Base-by-base conservation (phyloP, 345 rosid species). In the Boechera stricta region DNA sequence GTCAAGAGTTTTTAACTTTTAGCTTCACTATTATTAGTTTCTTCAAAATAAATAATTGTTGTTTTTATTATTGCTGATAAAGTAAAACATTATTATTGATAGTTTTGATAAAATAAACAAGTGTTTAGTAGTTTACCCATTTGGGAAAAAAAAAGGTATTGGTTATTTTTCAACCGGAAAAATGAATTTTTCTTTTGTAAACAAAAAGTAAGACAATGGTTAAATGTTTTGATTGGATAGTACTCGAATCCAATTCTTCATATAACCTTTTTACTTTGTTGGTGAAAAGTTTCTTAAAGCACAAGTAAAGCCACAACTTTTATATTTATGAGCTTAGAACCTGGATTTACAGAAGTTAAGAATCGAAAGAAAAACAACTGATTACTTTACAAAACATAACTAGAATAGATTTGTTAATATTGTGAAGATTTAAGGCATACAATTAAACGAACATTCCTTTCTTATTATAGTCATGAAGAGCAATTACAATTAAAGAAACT, bases 401-500 rank as follows among this genome's bases (percentile, higher is more conserved):
- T 21, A 49, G 21, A 35, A 49, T 12, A 10, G 6, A 32, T 68
- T 9, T 10, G 42, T 10, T 31, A 1, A 65, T 7, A 33, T 33
- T 7, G 13, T 4, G 24, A 68, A 39, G 38, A 15, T 1, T 53
- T 3, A 13, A 24, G 48, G 42, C 26, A 38, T 54, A 42, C 7
- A 3, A 9, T 29, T 69, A 11, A 57, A 42, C 21, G 29, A 57
- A n/a, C 5, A 3, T 26, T 71, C 3, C 16, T 48, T 48, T n/a
- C 45, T 71, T 71, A 47, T 36, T 41, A 29, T 29, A 53, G 10
- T 64, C 71, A 73, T 32, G 16, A 72, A 5, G 29, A 61, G 18
- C 49, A 61, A 60, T 48, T 60, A 48, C 31, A 61, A 15, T 18
- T 44, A 13, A 72, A n/a, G 69, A 61, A 72, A 48, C 45, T 45